A percentile compares a stretch with the other conserved stretches of the same genome.
Evolutionary conservation across 805 yeast genomes (phyloP).

Genomic region (Nakazawaea populi): DNA sequence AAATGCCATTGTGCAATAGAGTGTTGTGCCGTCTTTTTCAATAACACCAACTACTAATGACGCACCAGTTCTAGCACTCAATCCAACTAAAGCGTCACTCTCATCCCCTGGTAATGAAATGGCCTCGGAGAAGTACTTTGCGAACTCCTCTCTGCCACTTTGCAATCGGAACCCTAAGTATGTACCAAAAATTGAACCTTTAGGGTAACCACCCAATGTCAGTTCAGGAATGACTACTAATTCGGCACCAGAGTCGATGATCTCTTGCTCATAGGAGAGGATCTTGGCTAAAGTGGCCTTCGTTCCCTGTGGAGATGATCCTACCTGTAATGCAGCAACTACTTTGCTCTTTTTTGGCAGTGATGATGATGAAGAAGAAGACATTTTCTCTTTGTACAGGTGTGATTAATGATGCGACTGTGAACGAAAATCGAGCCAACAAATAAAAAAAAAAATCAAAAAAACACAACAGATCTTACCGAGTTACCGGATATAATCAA

Average conservation of each 20-base stretch:
- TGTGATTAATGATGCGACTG: too few species aligned
- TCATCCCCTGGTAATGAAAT: slow-evolving; percentile 31
- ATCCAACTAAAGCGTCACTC: slow-evolving; percentile 24
- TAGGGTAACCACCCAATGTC: slow-evolving; percentile 40
- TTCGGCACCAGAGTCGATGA: slow-evolving; percentile 25
- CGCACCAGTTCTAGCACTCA: slow-evolving; percentile 28
- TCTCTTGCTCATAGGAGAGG: slow-evolving; percentile 29
- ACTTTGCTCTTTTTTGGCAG: slow-evolving; percentile 10
- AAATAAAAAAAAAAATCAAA: too few species aligned
- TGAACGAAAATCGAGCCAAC: too few species aligned
- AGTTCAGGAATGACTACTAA: slow-evolving; percentile 42
- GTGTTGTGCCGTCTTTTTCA: slow-evolving; percentile 31
- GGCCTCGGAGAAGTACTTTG: slow-evolving; percentile 28
- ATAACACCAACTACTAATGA: slow-evolving; percentile 34
- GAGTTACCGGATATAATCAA: too few species aligned
- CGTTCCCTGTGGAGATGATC: slow-evolving; percentile 32
- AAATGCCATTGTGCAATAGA: slow-evolving; percentile 35
- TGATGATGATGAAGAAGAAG: too few species aligned
- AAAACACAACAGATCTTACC: too few species aligned
- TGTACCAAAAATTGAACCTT: slow-evolving; percentile 36
- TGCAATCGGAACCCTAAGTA: slow-evolving; percentile 35
- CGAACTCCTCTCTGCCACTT: slow-evolving; percentile 34
- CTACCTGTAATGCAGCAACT: slow-evolving; percentile 40
- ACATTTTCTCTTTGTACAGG: too few species aligned
- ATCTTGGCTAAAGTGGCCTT: slow-evolving; percentile 31